phyloP scores from a whole-genome alignment of 768 basidiomycete species.

The Agaricus bisporus region DNA sequence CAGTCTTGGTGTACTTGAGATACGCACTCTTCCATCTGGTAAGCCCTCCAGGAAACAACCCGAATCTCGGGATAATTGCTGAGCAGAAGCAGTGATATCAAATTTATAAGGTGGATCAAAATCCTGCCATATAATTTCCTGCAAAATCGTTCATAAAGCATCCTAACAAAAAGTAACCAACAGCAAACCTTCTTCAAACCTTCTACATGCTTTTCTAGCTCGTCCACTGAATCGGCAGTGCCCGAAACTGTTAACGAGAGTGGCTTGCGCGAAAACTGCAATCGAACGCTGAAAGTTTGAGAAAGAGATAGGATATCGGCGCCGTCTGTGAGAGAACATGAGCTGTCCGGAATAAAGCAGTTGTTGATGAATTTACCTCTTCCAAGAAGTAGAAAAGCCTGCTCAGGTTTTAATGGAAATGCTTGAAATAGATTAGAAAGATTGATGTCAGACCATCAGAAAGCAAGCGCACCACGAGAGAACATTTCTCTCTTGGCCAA shows the following conservation, averaged over 20 bases:
- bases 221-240: conserved; percentile 42
- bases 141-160: conserved; percentile 6
- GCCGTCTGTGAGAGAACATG: conserved; percentile 44
- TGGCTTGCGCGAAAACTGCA: conserved; percentile 52
- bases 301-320: conserved; percentile 53
- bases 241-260: conserved; percentile 58
- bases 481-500: conserved; percentile 41
- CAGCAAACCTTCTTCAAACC: conserved; percentile 43
- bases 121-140: conserved; percentile 34
- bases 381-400: conserved; percentile 68
- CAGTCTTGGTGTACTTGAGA: not conserved
- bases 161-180: not conserved
- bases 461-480: conserved; percentile 35
- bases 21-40: conserved; percentile 40
- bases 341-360: conserved; percentile 4
- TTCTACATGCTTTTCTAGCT: conserved; percentile 39
- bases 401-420: conserved; percentile 47
- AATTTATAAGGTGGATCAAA: conserved; percentile 38
- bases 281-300: conserved; percentile 52
- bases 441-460: conserved; percentile 2
- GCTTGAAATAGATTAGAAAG: conserved; percentile 27
- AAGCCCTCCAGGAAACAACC: conserved; percentile 57
- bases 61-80: conserved; percentile 64
- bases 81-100: conserved; percentile 37
- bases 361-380: conserved; percentile 39